These are phyloP conservation scores for Arachnomyces sp. DNA, from an alignment of 2,329 filamentous ascomycete species.

Conservation along the genomic window DNA sequence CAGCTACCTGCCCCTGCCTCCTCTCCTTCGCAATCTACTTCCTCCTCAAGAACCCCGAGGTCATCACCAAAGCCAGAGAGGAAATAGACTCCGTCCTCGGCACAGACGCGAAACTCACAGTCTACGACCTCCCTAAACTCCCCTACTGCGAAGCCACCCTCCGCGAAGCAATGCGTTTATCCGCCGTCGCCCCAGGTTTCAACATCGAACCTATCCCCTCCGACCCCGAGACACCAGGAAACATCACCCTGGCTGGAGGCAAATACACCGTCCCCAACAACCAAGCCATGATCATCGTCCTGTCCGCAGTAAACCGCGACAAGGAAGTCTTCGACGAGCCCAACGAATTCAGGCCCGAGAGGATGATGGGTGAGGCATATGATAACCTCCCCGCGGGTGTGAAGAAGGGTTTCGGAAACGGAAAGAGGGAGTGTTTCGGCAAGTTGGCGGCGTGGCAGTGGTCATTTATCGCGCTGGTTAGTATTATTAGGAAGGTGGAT, in stretches of 20 bases:
- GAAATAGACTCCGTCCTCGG: constrained; percentile 61
- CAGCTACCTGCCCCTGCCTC: constrained; percentile 63
- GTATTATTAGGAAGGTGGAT: constrained; percentile 62
- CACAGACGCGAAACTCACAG: constrained; percentile 45
- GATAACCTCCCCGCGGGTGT: constrained; percentile 53
- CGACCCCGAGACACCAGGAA: constrained; percentile 29
- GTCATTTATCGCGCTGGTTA: constrained; percentile 51
- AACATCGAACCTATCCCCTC: constrained; percentile 45
- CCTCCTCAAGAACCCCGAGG: constrained; percentile 54
- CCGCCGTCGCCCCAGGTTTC: constrained; percentile 53
- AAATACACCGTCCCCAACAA: constrained; percentile 52
- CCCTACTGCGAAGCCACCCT: constrained; percentile 60
- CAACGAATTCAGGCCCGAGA: constrained; percentile 58
- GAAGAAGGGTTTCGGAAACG: constrained; percentile 68
- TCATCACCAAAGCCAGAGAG: constrained; percentile 52
- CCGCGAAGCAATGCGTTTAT: constrained; percentile 57
- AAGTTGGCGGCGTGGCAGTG: constrained; percentile 68
- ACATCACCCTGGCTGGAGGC: constrained; percentile 46
- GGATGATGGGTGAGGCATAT: constrained; percentile 64
- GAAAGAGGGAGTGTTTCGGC: constrained; percentile 62
- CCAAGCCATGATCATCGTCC: constrained; percentile 44
- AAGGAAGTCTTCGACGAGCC: constrained; percentile 57
- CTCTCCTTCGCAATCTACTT: constrained; percentile 59
- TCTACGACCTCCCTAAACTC: constrained; percentile 54
- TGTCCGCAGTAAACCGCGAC: constrained; percentile 55